These are phyloP conservation scores for Miscanthus sacchariflorus DNA, from an alignment of 202 grass and related monocot genomes.

Conservation along the genomic window DNA sequence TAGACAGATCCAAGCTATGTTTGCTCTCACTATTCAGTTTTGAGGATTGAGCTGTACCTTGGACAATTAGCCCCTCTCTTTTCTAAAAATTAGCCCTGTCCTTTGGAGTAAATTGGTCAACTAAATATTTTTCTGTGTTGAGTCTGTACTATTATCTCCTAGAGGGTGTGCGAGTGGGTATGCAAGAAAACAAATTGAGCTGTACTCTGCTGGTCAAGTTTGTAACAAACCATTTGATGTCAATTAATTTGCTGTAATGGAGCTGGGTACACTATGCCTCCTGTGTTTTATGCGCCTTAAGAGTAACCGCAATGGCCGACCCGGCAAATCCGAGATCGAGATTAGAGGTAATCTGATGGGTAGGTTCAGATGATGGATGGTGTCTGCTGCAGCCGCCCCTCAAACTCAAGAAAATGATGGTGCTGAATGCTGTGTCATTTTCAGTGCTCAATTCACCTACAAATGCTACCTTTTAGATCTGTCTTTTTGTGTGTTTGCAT, in stretches of 20 bases:
- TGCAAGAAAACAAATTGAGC: background rate
- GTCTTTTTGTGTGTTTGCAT: conserved; percentile 4
- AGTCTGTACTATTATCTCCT: background rate
- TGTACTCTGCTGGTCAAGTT: background rate
- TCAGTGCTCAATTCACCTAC: conserved; percentile 1
- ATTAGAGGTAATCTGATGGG: conserved; percentile 7
- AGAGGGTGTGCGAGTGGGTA: background rate
- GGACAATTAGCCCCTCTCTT: too few relatives aligned
- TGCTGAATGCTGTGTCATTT: conserved; percentile 28
- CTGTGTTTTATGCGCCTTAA: conserved; percentile 23
- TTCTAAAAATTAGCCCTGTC: too few relatives aligned
- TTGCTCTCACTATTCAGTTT: conserved; percentile 9
- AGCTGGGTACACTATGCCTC: background rate
- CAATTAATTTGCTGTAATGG: background rate
- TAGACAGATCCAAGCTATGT: background rate
- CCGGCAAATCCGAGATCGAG: background rate
- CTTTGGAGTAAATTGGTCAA: too few relatives aligned
- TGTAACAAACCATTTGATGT: conserved; percentile 6
- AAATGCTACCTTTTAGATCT: conserved; percentile 26
- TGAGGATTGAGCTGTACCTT: conserved; percentile 13
- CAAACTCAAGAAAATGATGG: background rate
- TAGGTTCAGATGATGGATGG: conserved; percentile 4
- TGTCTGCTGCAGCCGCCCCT: conserved; percentile 24
- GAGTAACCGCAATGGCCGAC: conserved; percentile 33
- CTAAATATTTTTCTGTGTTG: background rate